phyloP scores from a whole-genome alignment of 2,329 filamentous ascomycete genomes.

The Zymoseptoria tritici region DNA sequence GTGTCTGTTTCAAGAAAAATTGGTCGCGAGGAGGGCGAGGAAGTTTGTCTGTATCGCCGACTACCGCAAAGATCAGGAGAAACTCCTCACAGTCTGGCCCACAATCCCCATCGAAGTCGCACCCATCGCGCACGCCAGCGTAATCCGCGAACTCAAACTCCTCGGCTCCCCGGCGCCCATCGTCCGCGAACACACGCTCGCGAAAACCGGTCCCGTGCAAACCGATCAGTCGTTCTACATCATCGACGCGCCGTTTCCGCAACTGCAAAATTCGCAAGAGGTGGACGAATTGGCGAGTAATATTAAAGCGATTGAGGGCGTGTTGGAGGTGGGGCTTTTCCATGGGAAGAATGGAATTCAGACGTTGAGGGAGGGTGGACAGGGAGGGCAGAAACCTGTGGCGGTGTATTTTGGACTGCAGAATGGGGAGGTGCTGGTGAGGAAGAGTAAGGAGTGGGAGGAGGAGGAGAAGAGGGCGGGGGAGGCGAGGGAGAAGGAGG shows the following conservation, averaged over 20 bases:
- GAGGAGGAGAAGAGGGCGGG: background rate
- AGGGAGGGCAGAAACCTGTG: constrained; percentile 80
- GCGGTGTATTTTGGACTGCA: constrained; percentile 93
- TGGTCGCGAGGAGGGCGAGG: constrained; percentile 61
- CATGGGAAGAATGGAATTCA: constrained; percentile 70
- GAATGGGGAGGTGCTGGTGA: constrained; percentile 42
- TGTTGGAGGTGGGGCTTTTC: constrained; percentile 90
- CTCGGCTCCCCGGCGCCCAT: constrained; percentile 66
- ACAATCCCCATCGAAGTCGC: constrained; percentile 88
- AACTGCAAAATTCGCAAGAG: constrained; percentile 59
- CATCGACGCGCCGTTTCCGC: constrained; percentile 79
- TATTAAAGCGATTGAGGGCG: constrained; percentile 76
- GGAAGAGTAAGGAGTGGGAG: background rate
- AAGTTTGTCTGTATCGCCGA: constrained; percentile 46
- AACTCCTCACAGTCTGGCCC: constrained; percentile 71
- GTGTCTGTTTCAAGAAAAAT: constrained; percentile 96
- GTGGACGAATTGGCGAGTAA: constrained; percentile 54
- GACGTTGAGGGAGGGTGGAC: constrained; percentile 48
- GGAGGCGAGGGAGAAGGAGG: background rate
- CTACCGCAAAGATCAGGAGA: constrained; percentile 77
- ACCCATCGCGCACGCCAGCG: constrained; percentile 70
- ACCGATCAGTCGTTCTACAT: constrained; percentile 86
- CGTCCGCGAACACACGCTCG: constrained; percentile 63
- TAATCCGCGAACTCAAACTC: constrained; percentile 62
- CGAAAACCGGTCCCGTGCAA: constrained; percentile 75